phyloP scores from a whole-genome alignment of 345 rosid species.

The Rhodomyrtus tomentosa region DNA sequence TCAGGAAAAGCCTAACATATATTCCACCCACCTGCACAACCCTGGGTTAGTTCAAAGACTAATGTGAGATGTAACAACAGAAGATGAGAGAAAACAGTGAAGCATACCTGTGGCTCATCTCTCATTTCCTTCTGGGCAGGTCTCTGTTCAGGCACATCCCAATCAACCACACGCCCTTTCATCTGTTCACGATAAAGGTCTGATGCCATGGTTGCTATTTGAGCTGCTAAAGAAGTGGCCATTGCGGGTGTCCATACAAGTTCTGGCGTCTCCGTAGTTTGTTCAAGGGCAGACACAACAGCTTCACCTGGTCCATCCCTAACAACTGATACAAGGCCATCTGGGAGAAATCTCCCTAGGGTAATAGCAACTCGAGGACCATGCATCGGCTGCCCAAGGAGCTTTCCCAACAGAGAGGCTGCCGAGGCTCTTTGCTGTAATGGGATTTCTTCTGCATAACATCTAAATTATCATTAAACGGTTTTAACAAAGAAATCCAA shows the following conservation, averaged over 20 bases:
- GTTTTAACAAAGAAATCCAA: conserved; percentile 3
- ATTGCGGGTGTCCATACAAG: conserved; percentile 99
- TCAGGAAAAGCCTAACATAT: conserved; percentile 82
- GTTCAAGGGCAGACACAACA: conserved; percentile 83
- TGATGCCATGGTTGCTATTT: conserved; percentile 90
- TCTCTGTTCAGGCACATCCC: conserved; percentile 98
- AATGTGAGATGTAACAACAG: background rate
- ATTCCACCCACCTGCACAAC: conserved; percentile 87
- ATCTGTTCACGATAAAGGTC: conserved; percentile 85
- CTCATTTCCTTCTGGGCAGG: conserved; percentile 85
- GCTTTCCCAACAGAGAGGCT: conserved; percentile 93
- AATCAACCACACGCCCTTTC: conserved; percentile 86
- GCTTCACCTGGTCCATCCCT: conserved; percentile 99
- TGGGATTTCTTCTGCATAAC: conserved; percentile 82
- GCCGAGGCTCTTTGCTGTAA: conserved; percentile 95
- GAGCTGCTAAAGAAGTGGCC: conserved; percentile 97
- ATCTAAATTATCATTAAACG: conserved; percentile 6
- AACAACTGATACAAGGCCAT: conserved; percentile 84
- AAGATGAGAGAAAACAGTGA: background rate
- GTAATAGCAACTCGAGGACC: conserved; percentile 99
- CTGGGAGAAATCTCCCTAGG: conserved; percentile 93
- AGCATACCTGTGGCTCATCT: conserved; percentile 81
- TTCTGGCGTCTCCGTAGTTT: conserved; percentile 94
- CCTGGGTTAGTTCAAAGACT: background rate
- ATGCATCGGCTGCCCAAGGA: conserved; percentile 97